Base-by-base conservation (phyloP, 2,329 filamentous ascomycete genomes). In the Colletotrichum viniferum region DNA sequence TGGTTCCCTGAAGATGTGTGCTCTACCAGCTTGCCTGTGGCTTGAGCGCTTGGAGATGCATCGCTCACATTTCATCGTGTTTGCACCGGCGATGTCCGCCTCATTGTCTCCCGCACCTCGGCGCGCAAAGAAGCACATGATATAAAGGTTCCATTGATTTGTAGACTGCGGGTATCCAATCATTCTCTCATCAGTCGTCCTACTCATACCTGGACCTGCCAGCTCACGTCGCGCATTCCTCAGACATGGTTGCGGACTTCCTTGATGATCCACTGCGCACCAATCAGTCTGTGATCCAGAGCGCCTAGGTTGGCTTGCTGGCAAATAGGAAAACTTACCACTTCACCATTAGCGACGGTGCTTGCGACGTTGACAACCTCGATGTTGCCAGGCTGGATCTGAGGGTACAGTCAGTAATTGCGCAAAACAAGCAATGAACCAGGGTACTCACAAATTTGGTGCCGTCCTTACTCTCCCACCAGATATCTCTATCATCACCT, bases 281-380 rank as follows among this genome's bases (percentile, higher is more conserved):
- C 16, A 64, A 67, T 83, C 73, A 80, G 30, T 6, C 9, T 18
- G 66, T 32, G 16, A 34, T 48, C 38, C 9, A n/a, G n/a, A n/a
- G 38, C 38, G 38, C 38, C 38, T n/a, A 12, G 38, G 18, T 48
- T 18, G 38, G 30, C 9, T 34, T 38, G n/a, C 34, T 16, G 6
- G 58, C 60, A 21, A 13, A 52, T 7, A 9, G 32, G 24, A 28
- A 7, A 8, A 85, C 88, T 81, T 82, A 90, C 88, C 78, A 98
- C 89, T 85, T 98, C 94, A 5, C 97, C 97, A 82, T 98, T 99
- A 5, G 92, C 90, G 21, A 97, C 96, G 76, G 92, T 90, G 78
- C 93, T 93, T 3, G 93, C 93, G 67, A 98, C 88, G 73, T 88
- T 92, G 56, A 92, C 90, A 16, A 98, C 94, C 83, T 96, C 92